Percentiles rank a stretch among this genome's conserved stretches.
These are phyloP conservation scores for Ehretia macrophylla DNA, from an alignment of 257 asterid genomes.

Conservation along the genomic window DNA sequence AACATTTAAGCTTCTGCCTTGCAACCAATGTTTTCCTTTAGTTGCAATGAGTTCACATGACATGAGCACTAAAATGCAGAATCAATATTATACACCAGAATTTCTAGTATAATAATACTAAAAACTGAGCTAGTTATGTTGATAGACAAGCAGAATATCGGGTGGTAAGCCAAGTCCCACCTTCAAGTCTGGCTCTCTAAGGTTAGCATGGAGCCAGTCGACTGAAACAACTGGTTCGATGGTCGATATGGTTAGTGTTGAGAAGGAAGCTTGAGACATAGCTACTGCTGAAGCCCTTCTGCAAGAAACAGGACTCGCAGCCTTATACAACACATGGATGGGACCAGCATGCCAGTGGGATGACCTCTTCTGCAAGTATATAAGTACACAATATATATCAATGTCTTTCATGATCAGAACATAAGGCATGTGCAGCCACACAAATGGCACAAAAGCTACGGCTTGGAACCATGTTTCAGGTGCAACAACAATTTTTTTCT, in stretches of 20 bases:
- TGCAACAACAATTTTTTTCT: too few species aligned
- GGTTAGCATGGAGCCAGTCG: slow-evolving; percentile 91
- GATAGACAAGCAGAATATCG: slow-evolving; percentile 2
- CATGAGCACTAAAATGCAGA: not conserved
- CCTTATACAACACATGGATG: slow-evolving; percentile 32
- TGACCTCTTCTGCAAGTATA: slow-evolving; percentile 41
- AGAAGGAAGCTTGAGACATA: slow-evolving; percentile 52
- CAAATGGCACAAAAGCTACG: not conserved
- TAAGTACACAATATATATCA: slow-evolving; percentile 8
- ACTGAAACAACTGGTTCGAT: slow-evolving; percentile 87
- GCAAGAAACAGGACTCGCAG: slow-evolving; percentile 22
- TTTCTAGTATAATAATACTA: not conserved
- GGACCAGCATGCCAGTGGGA: slow-evolving; percentile 27
- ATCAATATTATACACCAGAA: not conserved
- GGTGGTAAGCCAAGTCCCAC: slow-evolving; percentile 23
- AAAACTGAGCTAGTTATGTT: not conserved
- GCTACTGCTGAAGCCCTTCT: slow-evolving; percentile 58
- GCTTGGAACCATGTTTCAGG: too few species aligned
- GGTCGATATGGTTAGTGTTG: slow-evolving; percentile 40
- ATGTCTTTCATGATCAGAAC: not conserved
- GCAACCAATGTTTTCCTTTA: not conserved
- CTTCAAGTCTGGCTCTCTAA: slow-evolving; percentile 77
- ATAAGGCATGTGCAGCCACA: not conserved
- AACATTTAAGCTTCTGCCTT: not conserved
- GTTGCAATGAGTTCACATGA: not conserved